phyloP scores from a whole-genome alignment of 2,329 filamentous ascomycete species.

The Coniella vitis region DNA sequence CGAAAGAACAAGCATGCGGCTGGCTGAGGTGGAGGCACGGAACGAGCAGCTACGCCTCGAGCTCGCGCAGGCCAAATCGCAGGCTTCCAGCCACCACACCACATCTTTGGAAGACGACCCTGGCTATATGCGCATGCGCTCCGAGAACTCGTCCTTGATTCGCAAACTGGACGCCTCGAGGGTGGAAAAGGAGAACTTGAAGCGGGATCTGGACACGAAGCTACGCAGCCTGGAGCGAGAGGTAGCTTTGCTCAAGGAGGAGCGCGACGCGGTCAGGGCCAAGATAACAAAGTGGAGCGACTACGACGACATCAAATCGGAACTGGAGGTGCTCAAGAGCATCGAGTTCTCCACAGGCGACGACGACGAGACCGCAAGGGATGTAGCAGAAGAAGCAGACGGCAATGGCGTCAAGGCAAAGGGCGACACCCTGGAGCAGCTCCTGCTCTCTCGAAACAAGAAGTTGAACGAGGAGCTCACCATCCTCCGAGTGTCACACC shows the following conservation, averaged over 20 bases:
- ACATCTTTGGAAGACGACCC: slow-evolving; percentile 80
- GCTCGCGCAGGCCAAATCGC: slow-evolving; percentile 79
- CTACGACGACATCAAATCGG: slow-evolving; percentile 93
- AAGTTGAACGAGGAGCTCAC: slow-evolving; percentile 93
- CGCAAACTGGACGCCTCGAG: slow-evolving; percentile 79
- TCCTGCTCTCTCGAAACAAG: slow-evolving; percentile 89
- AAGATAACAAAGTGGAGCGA: slow-evolving; percentile 88
- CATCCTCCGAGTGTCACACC: slow-evolving; percentile 84
- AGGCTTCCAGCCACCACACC: slow-evolving; percentile 53
- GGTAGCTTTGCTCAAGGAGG: slow-evolving; percentile 64
- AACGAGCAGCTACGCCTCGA: slow-evolving; percentile 92
- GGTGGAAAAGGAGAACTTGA: slow-evolving; percentile 76
- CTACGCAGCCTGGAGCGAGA: slow-evolving; percentile 76
- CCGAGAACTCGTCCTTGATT: slow-evolving; percentile 87
- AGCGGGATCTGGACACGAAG: slow-evolving; percentile 67
- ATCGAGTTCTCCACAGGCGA: slow-evolving; percentile 94
- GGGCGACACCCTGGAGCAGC: slow-evolving; percentile 80
- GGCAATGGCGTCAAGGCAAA: slow-evolving; percentile 50
- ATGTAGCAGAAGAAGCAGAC: slow-evolving; percentile 33
- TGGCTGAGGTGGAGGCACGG: slow-evolving; percentile 86
- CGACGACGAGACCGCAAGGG: slow-evolving; percentile 57
- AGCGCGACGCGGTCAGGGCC: slow-evolving; percentile 70
- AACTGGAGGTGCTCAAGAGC: slow-evolving; percentile 93
- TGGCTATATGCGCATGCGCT: slow-evolving; percentile 76
- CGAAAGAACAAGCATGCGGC: slow-evolving; percentile 76